Evolutionary conservation across 202 grass and related monocot genomes (phyloP), one percentile per base, ranked within the genome.

Genomic region (Miscanthus sacchariflorus): DNA sequence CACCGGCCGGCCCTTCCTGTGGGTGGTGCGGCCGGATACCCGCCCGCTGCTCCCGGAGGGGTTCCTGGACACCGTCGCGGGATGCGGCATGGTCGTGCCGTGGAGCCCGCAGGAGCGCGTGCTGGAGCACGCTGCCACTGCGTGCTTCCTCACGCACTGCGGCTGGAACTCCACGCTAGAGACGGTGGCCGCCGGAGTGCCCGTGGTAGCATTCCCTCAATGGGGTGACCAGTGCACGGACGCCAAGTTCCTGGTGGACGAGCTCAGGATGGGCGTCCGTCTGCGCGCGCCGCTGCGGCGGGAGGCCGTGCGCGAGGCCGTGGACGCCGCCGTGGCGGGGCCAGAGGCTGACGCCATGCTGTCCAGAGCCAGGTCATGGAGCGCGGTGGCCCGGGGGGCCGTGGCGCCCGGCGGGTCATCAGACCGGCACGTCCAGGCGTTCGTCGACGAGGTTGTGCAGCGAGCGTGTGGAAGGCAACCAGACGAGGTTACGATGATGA

Each of bases 111-210:
- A 59, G 56, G 56, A 59, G 19, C 56, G 56, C 19, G 56, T 59
- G 56, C 56, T 59, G 54, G 54, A 18, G 54, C 54, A 59, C 54
- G 54, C 19, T 9, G 18, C 54, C 54, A 59, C 19, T 6, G 54
- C 54, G 19, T 97, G 43, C 1, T 98, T 98, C 89, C 64, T 97
- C 11, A 94, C 95, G 61, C 95, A 97, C 74, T 94, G 90, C 50
- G 95, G 92, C 1, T 97, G 92, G 95, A 98, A 98, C 67, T 98
- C 93, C n/a, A 78, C 83, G 77, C 44, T 88, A 30, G 95, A 97
- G 75, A 92, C 56, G 56, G 19, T 59, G 19, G 56, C 19, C 19
- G 56, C 56, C 52, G 52, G 52, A 6, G 52, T 58, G 52, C 52
- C 52, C 18, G 52, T 58, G 52, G 52, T 58, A 7, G 52, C 18